A percentile compares a stretch with the other conserved stretches of the same genome.
These are phyloP conservation scores for Piedraia hortae DNA, from an alignment of 2,329 filamentous ascomycete genomes.

Conservation along the genomic window DNA sequence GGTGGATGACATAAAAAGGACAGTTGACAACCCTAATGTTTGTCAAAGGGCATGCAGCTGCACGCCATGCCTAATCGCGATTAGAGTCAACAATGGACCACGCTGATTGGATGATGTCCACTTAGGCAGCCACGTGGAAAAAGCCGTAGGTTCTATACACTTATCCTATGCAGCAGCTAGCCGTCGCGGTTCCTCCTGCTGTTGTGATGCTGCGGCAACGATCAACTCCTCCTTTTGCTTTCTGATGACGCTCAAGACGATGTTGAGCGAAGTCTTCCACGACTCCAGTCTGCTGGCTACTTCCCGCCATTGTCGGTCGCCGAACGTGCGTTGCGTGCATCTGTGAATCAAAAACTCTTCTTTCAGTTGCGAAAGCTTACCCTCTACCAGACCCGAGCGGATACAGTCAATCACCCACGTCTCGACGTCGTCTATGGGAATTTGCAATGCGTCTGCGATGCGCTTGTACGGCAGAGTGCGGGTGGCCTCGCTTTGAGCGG, in stretches of 20 bases:
- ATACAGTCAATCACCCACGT: slow-evolving; percentile 98
- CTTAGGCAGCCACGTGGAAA: too few species aligned
- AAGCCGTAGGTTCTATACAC: too few species aligned
- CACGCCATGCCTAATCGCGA: too few species aligned
- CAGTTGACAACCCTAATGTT: too few species aligned
- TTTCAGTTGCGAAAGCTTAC: slow-evolving; percentile 80
- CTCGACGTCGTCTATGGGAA: slow-evolving; percentile 65
- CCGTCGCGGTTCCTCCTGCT: too few species aligned
- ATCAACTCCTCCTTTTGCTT: slow-evolving; percentile 57
- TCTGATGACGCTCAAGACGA: slow-evolving; percentile 51
- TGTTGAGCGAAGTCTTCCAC: slow-evolving; percentile 57
- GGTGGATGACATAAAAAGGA: too few species aligned
- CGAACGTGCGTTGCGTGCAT: slow-evolving; percentile 87
- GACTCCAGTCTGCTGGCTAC: slow-evolving; percentile 72
- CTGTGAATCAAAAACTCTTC: slow-evolving; percentile 87
- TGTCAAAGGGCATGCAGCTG: too few species aligned
- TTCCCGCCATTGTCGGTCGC: slow-evolving; percentile 94
- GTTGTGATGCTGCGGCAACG: too few species aligned
- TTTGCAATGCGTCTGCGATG: slow-evolving; percentile 63
- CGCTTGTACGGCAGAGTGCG: slow-evolving; percentile 69
- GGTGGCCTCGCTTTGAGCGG: slow-evolving; percentile 46
- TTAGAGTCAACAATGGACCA: too few species aligned
- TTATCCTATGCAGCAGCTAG: too few species aligned
- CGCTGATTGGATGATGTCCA: too few species aligned
- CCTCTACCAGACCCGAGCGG: slow-evolving; percentile 80